Evolutionary conservation across 2,329 filamentous ascomycete species (phyloP).

Genomic region (Cercospora sojina): DNA sequence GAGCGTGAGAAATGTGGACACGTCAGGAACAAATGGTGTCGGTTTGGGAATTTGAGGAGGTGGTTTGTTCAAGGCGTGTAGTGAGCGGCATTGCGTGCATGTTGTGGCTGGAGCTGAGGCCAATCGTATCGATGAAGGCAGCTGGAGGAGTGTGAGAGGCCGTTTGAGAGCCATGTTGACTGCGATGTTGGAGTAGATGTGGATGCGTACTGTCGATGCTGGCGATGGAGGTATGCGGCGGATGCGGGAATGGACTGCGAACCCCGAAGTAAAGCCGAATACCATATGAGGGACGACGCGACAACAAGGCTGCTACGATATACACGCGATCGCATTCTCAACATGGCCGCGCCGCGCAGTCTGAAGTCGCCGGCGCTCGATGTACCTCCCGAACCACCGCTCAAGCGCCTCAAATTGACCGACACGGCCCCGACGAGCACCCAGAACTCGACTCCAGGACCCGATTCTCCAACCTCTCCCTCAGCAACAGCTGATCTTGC

Average conservation of each 20-base stretch:
- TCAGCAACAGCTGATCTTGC: slow-evolving; percentile 41
- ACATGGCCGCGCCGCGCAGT: slow-evolving; percentile 11
- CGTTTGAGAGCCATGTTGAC: slow-evolving; percentile 33
- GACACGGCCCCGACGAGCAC: slow-evolving; percentile 13
- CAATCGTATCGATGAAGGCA: slow-evolving; percentile 28
- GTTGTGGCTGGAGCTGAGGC: slow-evolving; percentile 8
- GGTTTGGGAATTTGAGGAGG: slow-evolving; percentile 59
- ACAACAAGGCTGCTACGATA: slow-evolving; percentile 3
- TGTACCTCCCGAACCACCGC: slow-evolving; percentile 36
- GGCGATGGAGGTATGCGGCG: slow-evolving; percentile 17
- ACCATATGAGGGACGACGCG: neutral
- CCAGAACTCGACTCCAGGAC: slow-evolving; percentile 18
- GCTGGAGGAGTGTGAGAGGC: slow-evolving; percentile 27
- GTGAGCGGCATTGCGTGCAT: slow-evolving; percentile 25
- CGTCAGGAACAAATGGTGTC: slow-evolving; percentile 82
- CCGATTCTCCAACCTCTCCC: slow-evolving; percentile 17
- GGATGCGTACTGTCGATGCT: neutral
- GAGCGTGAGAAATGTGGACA: slow-evolving; percentile 79
- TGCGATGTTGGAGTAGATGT: neutral
- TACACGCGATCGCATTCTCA: neutral
- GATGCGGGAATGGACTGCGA: neutral
- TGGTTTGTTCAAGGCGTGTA: slow-evolving; percentile 24
- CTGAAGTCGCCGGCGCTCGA: slow-evolving; percentile 36
- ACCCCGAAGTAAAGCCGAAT: neutral
- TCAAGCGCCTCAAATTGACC: slow-evolving; percentile 35